Evolutionary conservation across 176 grass and related monocot species (phyloP).

Genomic region (Rhynchospora breviuscula): DNA sequence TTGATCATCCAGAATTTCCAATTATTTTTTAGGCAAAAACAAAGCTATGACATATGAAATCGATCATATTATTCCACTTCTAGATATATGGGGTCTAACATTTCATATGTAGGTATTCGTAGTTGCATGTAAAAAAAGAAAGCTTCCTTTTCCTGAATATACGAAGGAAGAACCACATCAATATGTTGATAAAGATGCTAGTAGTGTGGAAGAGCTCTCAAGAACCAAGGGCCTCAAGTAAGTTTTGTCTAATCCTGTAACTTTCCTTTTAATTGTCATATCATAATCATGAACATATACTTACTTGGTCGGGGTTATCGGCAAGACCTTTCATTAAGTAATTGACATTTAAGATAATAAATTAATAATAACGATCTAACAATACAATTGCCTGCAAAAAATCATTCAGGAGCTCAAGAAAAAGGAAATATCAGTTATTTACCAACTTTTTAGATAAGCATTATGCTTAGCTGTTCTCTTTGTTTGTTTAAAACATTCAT

Average conservation of each 20-base stretch:
- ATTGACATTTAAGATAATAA: background rate
- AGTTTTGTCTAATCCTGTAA: background rate
- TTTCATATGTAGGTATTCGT: slow-evolving; percentile 46
- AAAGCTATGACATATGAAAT: no score
- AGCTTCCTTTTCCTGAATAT: slow-evolving; percentile 33
- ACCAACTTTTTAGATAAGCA: background rate
- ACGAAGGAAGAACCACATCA: slow-evolving; percentile 28
- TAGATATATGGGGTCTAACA: slow-evolving; percentile 31
- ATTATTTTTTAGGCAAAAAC: no score
- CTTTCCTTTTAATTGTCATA: background rate
- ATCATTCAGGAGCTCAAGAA: background rate
- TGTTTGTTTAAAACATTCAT: background rate
- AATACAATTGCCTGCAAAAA: background rate
- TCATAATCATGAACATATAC: background rate
- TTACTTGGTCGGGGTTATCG: background rate
- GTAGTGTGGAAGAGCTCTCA: slow-evolving; percentile 29
- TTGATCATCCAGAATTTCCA: background rate
- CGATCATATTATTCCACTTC: no score
- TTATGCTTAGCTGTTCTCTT: background rate
- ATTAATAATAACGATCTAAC: background rate
- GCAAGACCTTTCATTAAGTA: background rate
- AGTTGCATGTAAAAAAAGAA: slow-evolving; percentile 49
- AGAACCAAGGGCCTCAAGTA: slow-evolving; percentile 51
- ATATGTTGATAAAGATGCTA: background rate
- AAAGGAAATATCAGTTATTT: background rate